These are phyloP conservation scores for Helicocarpus griseus DNA, from an alignment of 2,329 filamentous ascomycete genomes.

Conservation along the genomic window DNA sequence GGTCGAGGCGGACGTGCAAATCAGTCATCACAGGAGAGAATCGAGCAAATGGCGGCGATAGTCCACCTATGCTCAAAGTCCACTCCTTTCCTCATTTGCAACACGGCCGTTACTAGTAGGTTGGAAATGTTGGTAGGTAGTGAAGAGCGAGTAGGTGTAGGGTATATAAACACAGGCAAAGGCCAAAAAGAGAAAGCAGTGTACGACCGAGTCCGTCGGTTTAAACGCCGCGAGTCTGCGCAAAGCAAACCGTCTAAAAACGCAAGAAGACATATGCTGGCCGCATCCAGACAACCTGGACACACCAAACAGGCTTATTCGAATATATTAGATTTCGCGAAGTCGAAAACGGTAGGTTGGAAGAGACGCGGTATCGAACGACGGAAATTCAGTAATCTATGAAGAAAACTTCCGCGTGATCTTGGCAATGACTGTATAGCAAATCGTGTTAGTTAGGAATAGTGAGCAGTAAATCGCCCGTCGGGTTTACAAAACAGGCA, in stretches of 20 bases:
- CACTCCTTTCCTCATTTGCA: neutral
- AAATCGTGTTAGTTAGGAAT: constrained; percentile 14
- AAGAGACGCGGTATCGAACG: neutral
- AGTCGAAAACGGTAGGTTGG: neutral
- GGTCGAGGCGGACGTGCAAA: neutral
- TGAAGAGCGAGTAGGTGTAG: neutral
- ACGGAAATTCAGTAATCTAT: constrained; percentile 22
- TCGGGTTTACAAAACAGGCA: neutral
- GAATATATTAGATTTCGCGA: neutral
- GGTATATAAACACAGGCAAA: constrained; percentile 1
- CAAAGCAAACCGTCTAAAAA: neutral
- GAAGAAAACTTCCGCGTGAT: constrained; percentile 75
- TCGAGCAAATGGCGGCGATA: neutral
- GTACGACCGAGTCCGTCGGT: neutral
- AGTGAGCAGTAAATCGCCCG: neutral
- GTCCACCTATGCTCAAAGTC: neutral
- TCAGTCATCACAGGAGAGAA: neutral
- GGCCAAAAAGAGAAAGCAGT: neutral
- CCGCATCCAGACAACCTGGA: neutral
- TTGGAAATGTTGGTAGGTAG: neutral
- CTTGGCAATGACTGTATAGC: constrained; percentile 74
- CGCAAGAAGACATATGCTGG: neutral
- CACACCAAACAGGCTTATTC: neutral
- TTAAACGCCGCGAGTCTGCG: neutral
- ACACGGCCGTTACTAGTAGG: neutral